Base-by-base conservation (phyloP, 306 rosid genomes). In the Castanea crenata region DNA sequence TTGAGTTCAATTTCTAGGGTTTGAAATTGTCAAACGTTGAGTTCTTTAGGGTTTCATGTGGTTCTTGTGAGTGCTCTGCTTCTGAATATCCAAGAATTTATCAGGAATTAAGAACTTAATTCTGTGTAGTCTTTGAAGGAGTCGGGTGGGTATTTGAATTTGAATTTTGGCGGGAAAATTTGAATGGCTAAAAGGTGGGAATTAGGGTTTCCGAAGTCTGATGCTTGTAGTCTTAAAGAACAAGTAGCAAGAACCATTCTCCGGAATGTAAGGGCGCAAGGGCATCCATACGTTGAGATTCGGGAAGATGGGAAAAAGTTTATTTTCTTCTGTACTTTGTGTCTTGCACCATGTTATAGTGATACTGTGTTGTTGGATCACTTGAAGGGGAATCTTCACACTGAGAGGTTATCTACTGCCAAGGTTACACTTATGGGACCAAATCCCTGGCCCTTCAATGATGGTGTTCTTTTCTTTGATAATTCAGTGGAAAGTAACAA, bases 401-500 rank as follows among this genome's bases (percentile, higher is more conserved):
- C 71, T 73, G 77, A 62, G 76, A 88, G 97, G 75, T 73, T 94
- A 57, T 81, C 87, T 19, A 74, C 89, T 73, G 97, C 99, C 25
- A 91, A 86, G 83, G 75, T 84, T 74, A 94, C 99, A 41, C 87
- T 94, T 49, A 71, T 94, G 52, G 82, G 88, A 67, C 92, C 90
- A 15, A 94, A 92, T 29, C 97, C 99, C 0, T 94, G 97, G 99
- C 99, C 97, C 65, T 94, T 94, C 62, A 88, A 84, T 69, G 97
- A 94, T 63, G 99, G 99, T 18, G 79, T 94, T 74, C 87, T 87
- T 73, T 94, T 94, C 91, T 94, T 94, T 71, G 81, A 86, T 52
- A 86, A 87, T 75, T 71, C 88, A 20, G 54, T 73, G 62, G 89
- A 87, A 72, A 65, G 70, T 67, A 86, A 81, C 58, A 72, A 83